Evolutionary conservation across 2,329 filamentous ascomycete species (phyloP), one percentile per base, ranked within the genome.

Genomic region (Acrocalymma vagum): DNA sequence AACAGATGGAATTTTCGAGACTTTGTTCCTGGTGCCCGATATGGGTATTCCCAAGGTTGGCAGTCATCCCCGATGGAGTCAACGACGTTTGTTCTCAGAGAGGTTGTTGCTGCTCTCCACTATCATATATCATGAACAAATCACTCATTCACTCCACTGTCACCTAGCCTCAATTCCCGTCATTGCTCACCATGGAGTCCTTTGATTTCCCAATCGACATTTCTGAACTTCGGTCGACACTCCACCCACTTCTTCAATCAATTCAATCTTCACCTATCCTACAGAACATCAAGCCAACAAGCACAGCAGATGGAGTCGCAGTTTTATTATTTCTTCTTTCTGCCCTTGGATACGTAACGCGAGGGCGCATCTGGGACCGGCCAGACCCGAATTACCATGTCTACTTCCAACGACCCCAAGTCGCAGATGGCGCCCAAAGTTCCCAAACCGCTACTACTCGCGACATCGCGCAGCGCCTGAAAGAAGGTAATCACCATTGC

Each of bases 331-430:
- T 74, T 23, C 55, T 65, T 9, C 54, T 74, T n/a, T 62, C 57
- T 14, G 59, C 62, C 4, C 55, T 66, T 3, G 63, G 67, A 1
- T 79, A 73, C 48, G 53, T 78, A 13, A 68, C 76, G 3, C 65
- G 68, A 3, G 74, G 74, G 13, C 53, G 47, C 9, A 13, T 62
- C 10, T 79, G 76, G 75, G 75, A 79, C 37, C 74, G 67, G 27
- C 72, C 76, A 7, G 77, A 81, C 46, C 78, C 78, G 5, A 72
- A 78, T 40, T 53, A 71, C 24, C 64, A 78, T 49, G 62, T 79
- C 16, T 76, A 69, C 55, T 82, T 73, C 34, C 73, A 80, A 49
- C 69, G 71, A 24, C 78, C 78, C 11, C 78, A 78, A 45, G 48
- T 74, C 36, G 64, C 63, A 26, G 56, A 67, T 34, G 63, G 63